Evolutionary conservation across 768 basidiomycete genomes (phyloP), one percentile per base, ranked within the genome.

Genomic region (Clathrus columnatus): DNA sequence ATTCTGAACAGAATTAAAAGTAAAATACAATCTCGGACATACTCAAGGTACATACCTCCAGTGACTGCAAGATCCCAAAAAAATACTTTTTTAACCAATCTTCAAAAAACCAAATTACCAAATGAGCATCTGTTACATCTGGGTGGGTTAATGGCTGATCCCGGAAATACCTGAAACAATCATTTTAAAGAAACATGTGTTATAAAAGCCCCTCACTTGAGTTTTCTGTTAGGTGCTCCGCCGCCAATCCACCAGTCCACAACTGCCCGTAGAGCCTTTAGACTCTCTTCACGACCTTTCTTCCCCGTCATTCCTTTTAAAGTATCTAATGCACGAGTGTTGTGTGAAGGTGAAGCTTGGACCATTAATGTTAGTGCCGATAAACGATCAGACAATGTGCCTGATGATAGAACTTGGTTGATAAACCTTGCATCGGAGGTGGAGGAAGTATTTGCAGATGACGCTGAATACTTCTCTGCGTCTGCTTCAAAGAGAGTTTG

Each of bases 221-320:
- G 77, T 67, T 98, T 98, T 58, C 90, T 75, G 57, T 78, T 74
- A 0, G 92, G 90, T 18, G 84, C 88, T n/a, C 91, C 91, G 21
- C 93, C 94, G 28, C 92, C 93, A 46, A 87, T 80, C 91, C 93
- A 96, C 93, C 95, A 97, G 78, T 98, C 95, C 28, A 90, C 84
- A 56, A 99, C 76, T 59, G 93, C 95, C 43, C 94, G 77, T 53
- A 95, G 65, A 2, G 94, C 93, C 60, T 94, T 92, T 44, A 96
- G 67, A 61, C 87, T 84, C 72, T 97, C 94, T 50, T 93, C 93
- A n/a, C 94, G 77, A 2, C 91, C 90, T 41, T 91, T 91, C 63
- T 90, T 91, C 64, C 88, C 87, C 1, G 87, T 82, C 85, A 95
- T 84, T 2, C 69, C 70, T 64, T 82, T 81, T 53, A 97, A 69